A percentile compares a stretch with the other conserved stretches of the same genome.
Evolutionary conservation across 108 stramenopile species (phyloP).

Genomic region (Nannochloropsis salina): DNA sequence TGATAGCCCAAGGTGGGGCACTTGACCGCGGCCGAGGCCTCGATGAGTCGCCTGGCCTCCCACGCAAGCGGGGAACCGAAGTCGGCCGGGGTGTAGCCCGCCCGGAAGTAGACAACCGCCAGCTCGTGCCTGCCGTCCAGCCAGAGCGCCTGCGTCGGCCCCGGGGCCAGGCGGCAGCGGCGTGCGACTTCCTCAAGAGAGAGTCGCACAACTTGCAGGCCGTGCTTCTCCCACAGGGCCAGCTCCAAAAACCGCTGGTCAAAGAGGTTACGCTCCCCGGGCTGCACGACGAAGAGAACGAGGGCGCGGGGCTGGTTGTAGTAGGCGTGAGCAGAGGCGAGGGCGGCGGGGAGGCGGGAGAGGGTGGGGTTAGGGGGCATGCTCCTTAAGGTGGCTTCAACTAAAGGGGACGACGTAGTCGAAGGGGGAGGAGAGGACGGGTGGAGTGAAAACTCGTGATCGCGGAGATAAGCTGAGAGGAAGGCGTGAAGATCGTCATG

Average conservation of each 20-base stretch:
- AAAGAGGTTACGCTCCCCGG: constrained; percentile 84
- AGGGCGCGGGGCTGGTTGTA: constrained; percentile 58
- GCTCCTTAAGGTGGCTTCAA: not conserved
- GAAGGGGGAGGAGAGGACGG: not conserved
- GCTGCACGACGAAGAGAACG: constrained; percentile 85
- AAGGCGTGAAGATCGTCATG: constrained; percentile 60
- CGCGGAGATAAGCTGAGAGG: constrained; percentile 63
- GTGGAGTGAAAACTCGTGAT: not conserved
- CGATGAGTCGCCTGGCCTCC: constrained; percentile 72
- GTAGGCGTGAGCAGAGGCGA: constrained; percentile 64
- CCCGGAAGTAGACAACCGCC: constrained; percentile 84
- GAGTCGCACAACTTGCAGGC: constrained; percentile 67
- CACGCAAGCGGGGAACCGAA: constrained; percentile 73
- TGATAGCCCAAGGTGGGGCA: constrained; percentile 89
- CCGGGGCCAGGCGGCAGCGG: not conserved
- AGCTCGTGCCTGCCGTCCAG: constrained; percentile 50
- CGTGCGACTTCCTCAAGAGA: constrained; percentile 56
- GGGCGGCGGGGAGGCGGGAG: constrained; percentile 63
- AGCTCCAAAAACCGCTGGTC: constrained; percentile 91
- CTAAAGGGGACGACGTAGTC: not conserved
- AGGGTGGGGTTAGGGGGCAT: constrained; percentile 73
- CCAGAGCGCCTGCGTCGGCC: not conserved
- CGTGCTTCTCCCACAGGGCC: constrained; percentile 68
- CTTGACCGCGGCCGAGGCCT: constrained; percentile 74
- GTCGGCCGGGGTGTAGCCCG: constrained; percentile 85